These are phyloP conservation scores for Verbena officinalis DNA, from an alignment of 257 asterid species.

Conservation along the genomic window DNA sequence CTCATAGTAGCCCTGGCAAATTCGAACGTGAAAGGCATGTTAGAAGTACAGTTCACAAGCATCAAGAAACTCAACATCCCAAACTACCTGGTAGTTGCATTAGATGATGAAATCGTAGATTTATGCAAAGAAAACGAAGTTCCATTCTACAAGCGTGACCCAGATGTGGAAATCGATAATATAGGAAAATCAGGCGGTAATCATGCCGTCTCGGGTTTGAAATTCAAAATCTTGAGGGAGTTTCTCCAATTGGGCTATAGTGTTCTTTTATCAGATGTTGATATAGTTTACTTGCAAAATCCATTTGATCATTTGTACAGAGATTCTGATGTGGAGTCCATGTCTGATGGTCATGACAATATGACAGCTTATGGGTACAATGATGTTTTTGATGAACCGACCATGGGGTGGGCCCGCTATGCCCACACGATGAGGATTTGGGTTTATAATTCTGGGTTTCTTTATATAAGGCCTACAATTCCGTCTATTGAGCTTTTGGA, in stretches of 20 bases:
- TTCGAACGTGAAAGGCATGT: conserved; percentile 44
- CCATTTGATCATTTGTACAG: conserved; percentile 51
- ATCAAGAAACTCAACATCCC: conserved; percentile 44
- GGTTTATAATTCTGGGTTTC: conserved; percentile 62
- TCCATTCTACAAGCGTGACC: conserved; percentile 48
- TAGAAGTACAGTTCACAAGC: conserved; percentile 49
- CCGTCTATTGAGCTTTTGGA: conserved; percentile 63
- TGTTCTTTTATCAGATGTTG: conserved; percentile 60
- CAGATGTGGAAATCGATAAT: conserved; percentile 38
- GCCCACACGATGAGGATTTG: conserved; percentile 58
- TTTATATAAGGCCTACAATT: conserved; percentile 55
- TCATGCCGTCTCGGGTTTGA: conserved; percentile 52
- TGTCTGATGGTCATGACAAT: conserved; percentile 57
- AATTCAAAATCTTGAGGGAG: conserved; percentile 58
- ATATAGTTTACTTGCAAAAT: conserved; percentile 54
- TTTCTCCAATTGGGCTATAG: conserved; percentile 63
- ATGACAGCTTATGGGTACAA: conserved; percentile 58
- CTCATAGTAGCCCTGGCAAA: conserved; percentile 61
- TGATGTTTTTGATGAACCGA: conserved; percentile 52
- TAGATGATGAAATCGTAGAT: conserved; percentile 42
- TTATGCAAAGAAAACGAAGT: conserved; percentile 48
- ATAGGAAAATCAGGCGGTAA: conserved; percentile 40
- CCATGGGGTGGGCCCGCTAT: conserved; percentile 58
- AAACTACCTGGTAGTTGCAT: conserved; percentile 58
- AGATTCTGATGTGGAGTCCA: conserved; percentile 62